Evolutionary conservation across 192 early-diverging fungal genomes (phyloP).

Genomic region (Coemansia sp.): DNA sequence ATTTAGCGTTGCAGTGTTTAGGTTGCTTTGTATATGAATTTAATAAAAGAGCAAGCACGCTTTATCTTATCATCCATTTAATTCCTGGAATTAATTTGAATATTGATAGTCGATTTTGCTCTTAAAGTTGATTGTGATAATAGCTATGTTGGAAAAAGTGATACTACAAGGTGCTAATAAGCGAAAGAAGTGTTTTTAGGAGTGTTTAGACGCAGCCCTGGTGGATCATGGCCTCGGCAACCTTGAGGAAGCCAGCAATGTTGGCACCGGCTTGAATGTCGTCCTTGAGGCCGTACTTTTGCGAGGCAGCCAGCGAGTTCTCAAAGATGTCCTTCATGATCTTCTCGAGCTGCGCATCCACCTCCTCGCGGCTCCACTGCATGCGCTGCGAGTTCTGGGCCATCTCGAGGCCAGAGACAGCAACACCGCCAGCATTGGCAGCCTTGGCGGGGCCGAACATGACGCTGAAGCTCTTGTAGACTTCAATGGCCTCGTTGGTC

Average conservation of each 20-base stretch:
- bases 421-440: slow-evolving; percentile 60
- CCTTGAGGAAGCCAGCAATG: slow-evolving; percentile 63
- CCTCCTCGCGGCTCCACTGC: slow-evolving; percentile 60
- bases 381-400: slow-evolving; percentile 62
- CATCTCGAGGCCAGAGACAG: slow-evolving; percentile 62
- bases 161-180: slow-evolving; percentile 8
- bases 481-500: slow-evolving; percentile 59
- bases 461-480: slow-evolving; percentile 54
- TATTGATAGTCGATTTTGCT: background rate
- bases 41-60: slow-evolving; percentile 21
- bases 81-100: background rate
- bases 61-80: background rate
- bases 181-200: background rate
- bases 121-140: background rate
- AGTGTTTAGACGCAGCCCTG: slow-evolving; percentile 54
- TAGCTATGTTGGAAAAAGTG: background rate
- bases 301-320: slow-evolving; percentile 56
- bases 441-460: slow-evolving; percentile 61
- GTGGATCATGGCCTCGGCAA: slow-evolving; percentile 59
- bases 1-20: slow-evolving; percentile 50
- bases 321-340: slow-evolving; percentile 62
- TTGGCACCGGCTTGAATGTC: slow-evolving; percentile 61
- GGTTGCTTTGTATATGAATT: slow-evolving; percentile 23
- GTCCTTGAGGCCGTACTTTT: slow-evolving; percentile 51
- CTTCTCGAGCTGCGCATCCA: slow-evolving; percentile 55